These are phyloP conservation scores for Globisporangium abappressorium DNA, from an alignment of 352 stramenopile genomes.

Conservation along the genomic window DNA sequence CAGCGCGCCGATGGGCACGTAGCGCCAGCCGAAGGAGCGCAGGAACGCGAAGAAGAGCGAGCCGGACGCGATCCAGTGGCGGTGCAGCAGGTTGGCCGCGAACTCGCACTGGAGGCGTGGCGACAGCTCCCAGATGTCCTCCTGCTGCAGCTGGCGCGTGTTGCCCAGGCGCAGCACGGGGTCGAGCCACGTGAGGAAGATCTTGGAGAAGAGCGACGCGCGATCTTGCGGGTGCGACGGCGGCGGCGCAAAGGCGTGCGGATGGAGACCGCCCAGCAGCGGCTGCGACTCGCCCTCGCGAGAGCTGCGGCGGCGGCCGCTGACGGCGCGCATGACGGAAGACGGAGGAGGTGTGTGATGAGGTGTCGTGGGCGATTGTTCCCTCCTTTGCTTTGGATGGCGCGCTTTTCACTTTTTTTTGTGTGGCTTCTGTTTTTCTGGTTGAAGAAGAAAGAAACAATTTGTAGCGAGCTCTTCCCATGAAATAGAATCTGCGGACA, in stretches of 20 bases:
- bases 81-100: slow-evolving; percentile 47
- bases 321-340: background rate
- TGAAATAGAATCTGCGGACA: background rate
- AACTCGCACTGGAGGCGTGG: slow-evolving; percentile 36
- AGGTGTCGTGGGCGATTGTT: background rate
- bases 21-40: slow-evolving; percentile 45
- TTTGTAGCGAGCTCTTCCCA: background rate
- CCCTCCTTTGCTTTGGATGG: background rate
- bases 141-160: slow-evolving; percentile 24
- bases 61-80: slow-evolving; percentile 52
- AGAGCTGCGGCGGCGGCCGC: slow-evolving; percentile 2
- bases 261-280: slow-evolving; percentile 22
- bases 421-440: background rate
- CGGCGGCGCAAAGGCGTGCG: slow-evolving; percentile 7
- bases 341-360: too few species aligned
- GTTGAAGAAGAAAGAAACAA: background rate
- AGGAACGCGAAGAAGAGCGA: slow-evolving; percentile 56
- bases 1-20: slow-evolving; percentile 40
- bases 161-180: slow-evolving; percentile 39
- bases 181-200: slow-evolving; percentile 51
- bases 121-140: slow-evolving; percentile 63
- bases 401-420: background rate
- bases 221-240: slow-evolving; percentile 36
- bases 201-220: slow-evolving; percentile 35
- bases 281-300: slow-evolving; percentile 21